phyloP scores from a whole-genome alignment of 345 rosid genomes.

The Euclidium syriacum region DNA sequence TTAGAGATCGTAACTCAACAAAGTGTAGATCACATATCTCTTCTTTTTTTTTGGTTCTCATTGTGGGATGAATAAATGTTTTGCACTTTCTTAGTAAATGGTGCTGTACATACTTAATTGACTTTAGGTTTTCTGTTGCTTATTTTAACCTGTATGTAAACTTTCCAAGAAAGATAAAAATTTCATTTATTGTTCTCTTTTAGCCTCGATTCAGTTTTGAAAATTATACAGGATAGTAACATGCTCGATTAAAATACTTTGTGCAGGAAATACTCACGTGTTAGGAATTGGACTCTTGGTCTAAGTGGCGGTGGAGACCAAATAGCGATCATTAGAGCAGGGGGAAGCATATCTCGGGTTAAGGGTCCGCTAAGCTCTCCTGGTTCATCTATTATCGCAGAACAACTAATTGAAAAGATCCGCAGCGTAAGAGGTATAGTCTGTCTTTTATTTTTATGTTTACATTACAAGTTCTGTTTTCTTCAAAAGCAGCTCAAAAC shows the following conservation, averaged over 20 bases:
- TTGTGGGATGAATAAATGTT: background rate
- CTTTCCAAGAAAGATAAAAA: background rate
- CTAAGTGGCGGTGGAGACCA: constrained; percentile 70
- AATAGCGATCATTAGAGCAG: constrained; percentile 87
- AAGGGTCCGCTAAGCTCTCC: constrained; percentile 60
- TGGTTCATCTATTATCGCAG: constrained; percentile 65
- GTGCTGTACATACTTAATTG: background rate
- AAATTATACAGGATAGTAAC: constrained; percentile 3
- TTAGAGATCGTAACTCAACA: background rate
- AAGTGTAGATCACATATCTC: background rate
- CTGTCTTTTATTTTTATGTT: background rate
- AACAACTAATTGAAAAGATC: constrained; percentile 82
- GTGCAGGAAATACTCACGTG: constrained; percentile 80
- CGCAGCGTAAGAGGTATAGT: constrained; percentile 74
- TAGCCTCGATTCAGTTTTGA: background rate
- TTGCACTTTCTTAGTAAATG: background rate
- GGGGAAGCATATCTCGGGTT: constrained; percentile 89
- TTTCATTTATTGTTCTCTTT: background rate
- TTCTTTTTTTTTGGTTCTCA: background rate
- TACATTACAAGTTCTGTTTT: background rate
- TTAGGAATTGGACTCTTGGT: constrained; percentile 84
- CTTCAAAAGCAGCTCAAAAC: background rate
- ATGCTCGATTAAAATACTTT: constrained; percentile 4
- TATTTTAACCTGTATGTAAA: background rate
- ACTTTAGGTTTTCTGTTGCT: background rate